These are phyloP conservation scores for Clonostachys rosea DNA, from an alignment of 2,329 filamentous ascomycete species.

Conservation along the genomic window DNA sequence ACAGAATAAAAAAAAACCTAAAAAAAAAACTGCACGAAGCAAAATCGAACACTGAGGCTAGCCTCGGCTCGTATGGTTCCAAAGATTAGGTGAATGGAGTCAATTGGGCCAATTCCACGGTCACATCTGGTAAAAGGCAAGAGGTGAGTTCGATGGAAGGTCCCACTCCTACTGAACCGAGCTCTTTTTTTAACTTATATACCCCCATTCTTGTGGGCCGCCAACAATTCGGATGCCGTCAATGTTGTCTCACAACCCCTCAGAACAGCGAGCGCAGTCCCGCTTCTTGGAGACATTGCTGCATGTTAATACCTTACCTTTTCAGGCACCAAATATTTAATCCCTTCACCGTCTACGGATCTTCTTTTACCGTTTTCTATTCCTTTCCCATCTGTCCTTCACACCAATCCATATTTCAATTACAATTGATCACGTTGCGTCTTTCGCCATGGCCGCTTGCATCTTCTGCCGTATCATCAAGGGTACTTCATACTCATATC, in stretches of 20 bases:
- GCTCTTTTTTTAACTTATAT: constrained; percentile 10
- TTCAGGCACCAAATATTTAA: no score
- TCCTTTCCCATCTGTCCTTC: no score
- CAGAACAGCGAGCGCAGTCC: constrained; percentile 1
- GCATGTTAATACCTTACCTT: not conserved
- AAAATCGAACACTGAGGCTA: constrained; percentile 31
- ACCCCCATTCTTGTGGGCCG: not conserved
- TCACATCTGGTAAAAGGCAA: constrained; percentile 80
- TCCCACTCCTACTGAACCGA: constrained; percentile 54
- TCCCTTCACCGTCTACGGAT: no score
- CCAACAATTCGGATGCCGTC: not conserved
- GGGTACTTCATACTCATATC: constrained; percentile 40
- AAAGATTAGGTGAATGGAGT: constrained; percentile 50
- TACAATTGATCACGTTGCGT: no score
- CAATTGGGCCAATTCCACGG: constrained; percentile 54
- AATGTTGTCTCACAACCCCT: not conserved
- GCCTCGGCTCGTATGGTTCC: constrained; percentile 32
- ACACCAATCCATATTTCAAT: no score
- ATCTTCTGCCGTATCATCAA: constrained; percentile 99
- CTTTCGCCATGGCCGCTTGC: constrained; percentile 55
- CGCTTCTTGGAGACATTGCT: not conserved
- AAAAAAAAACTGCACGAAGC: constrained; percentile 14
- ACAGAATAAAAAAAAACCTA: not conserved
- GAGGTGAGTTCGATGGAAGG: constrained; percentile 70
- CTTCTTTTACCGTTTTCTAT: no score